Percentiles rank a stretch among this genome's conserved stretches.
These are phyloP conservation scores for Mucor circinelloides DNA, from an alignment of 371 early-diverging fungal genomes.

Conservation along the genomic window DNA sequence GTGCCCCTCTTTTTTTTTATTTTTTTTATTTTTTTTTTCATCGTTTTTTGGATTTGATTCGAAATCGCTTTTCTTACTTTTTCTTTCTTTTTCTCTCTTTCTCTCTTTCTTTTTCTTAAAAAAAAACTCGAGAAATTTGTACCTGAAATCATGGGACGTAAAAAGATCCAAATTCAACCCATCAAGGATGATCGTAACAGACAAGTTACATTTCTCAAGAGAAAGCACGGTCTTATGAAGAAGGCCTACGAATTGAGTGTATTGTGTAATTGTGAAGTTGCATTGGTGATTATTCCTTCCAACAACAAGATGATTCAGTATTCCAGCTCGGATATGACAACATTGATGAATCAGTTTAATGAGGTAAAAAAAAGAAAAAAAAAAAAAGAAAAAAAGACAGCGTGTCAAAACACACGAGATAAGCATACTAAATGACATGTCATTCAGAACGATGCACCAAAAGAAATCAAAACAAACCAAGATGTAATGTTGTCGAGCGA, in stretches of 20 bases:
- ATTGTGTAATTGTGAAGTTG: conserved; percentile 97
- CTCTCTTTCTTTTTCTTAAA: not conserved
- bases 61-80: not conserved
- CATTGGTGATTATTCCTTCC: conserved; percentile 84
- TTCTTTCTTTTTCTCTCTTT: not conserved
- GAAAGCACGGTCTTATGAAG: conserved; percentile 99
- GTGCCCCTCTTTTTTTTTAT: not conserved
- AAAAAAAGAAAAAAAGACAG: not conserved
- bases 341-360: conserved; percentile 7
- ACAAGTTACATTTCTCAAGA: conserved; percentile 93
- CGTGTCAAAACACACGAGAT: not conserved
- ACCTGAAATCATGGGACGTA: conserved; percentile 79
- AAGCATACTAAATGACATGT: not conserved
- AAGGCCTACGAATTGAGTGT: conserved; percentile 98
- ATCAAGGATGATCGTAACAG: conserved; percentile 95
- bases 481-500: conserved; percentile 9
- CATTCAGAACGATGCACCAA: conserved; percentile 17
- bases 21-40: not conserved
- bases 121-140: not conserved
- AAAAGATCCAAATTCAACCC: conserved; percentile 95
- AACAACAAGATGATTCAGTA: conserved; percentile 94
- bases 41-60: not conserved
- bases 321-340: conserved; percentile 80
- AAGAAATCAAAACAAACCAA: conserved; percentile 22
- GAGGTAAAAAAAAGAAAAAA: conserved; percentile 3